Conservation (phyloP, 768 basidiomycete species). For the Lactarius psammicola region DNA sequence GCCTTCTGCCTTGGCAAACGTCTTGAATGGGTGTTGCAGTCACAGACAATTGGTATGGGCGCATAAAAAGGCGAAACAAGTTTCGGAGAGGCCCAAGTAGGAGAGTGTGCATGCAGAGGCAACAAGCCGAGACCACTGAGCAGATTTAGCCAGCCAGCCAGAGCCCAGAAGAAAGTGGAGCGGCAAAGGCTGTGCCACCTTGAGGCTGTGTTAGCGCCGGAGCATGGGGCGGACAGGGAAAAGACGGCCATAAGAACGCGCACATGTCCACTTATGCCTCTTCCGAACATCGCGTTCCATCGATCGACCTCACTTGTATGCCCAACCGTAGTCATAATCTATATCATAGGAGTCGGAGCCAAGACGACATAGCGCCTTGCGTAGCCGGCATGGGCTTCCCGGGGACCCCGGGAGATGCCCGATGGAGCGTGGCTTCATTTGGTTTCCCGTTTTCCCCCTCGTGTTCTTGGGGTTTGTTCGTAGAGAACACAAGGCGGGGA, state of each 20-base stretch:
- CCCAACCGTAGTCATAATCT: neutral
- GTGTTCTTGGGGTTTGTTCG: neutral
- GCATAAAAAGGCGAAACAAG: neutral
- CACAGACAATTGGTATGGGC: neutral
- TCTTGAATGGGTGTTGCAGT: neutral
- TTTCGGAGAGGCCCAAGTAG: neutral
- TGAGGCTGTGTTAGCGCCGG: neutral
- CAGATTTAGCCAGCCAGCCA: constrained; percentile 1
- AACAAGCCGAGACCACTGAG: neutral
- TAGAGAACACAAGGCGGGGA: neutral
- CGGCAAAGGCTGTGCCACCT: neutral
- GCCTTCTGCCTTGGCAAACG: neutral
- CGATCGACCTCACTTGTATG: neutral
- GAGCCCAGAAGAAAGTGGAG: neutral
- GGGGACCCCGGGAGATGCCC: neutral
- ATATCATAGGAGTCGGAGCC: neutral
- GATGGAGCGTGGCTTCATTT: neutral
- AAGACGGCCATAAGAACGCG: neutral
- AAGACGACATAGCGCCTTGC: neutral
- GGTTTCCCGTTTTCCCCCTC: neutral
- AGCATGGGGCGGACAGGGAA: neutral
- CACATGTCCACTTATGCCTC: neutral
- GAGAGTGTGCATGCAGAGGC: neutral
- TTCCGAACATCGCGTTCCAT: neutral
- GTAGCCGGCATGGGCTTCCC: neutral